Base-by-base conservation (phyloP, 2,329 filamentous ascomycete species). In the Curvularia eragrostidis region DNA sequence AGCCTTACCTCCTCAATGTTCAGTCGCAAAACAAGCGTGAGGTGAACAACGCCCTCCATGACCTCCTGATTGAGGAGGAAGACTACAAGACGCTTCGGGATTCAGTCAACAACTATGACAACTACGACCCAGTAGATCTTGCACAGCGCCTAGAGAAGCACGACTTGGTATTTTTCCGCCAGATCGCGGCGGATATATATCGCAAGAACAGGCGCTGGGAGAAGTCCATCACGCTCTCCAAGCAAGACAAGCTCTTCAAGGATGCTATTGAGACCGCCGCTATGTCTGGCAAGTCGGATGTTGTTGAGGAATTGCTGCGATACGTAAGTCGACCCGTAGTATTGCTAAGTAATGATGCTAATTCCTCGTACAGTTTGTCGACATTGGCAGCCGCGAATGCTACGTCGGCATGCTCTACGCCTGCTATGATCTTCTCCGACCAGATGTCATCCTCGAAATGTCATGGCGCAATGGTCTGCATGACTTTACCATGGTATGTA, bases 141-240 rank as follows among this genome's bases (percentile, higher is more conserved):
- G 96, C 95, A 2, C 86, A 91, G 75, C 91, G 95, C 54, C 84
- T 99, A 10, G 96, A 99, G 86, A 95, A 95, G 82, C 96, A 99
- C 75, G 95, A 99, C 56, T 83, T 99, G 48, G 93, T 99, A 64
- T 99, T 99, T 85, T 99, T 99, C 90, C 90, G 95, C 74, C 95
- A 99, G 80, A 97, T 99, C 73, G 95, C 95, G 4, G 93, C 96
- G 66, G 97, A 85, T 80, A 99, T 99, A 79, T 99, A 98, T 83
- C 93, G 96, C 78, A 99, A 98, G 86, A 98, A 97, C 84, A 98
- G 98, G 89, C 88, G 95, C 64, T 99, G 96, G 96, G 94, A 98
- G 82, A 98, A 98, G 83, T 97, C 93, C 3, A 99, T 99, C 78
- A 87, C 92, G 32, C 83, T 99, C 46, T 98, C 94, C 15, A 99